phyloP scores from a whole-genome alignment of 139 green algal genomes.

The Chlamydomonas schloesseri region DNA sequence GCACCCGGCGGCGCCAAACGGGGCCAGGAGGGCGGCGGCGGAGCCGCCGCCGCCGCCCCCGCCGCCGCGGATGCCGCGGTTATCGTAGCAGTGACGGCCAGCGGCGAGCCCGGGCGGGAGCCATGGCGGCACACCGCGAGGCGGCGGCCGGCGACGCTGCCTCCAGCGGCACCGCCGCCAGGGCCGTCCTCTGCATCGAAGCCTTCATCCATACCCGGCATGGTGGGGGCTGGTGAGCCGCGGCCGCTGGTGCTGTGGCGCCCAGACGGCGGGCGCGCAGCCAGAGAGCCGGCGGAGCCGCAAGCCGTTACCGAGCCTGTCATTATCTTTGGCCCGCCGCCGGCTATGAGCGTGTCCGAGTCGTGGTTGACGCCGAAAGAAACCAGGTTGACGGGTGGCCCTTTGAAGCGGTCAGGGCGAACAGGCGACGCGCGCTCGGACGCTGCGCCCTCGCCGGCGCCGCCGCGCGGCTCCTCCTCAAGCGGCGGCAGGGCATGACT shows the following conservation, averaged over 20 bases:
- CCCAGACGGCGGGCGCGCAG: background rate
- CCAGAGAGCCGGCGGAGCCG: background rate
- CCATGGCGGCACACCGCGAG: background rate
- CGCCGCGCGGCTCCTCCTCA: too few species aligned
- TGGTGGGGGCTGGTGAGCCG: background rate
- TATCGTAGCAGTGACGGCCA: too few species aligned
- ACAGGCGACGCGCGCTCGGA: background rate
- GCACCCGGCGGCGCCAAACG: too few species aligned
- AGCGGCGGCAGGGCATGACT: too few species aligned
- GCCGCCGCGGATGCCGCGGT: background rate
- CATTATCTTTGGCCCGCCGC: background rate
- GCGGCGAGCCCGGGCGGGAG: background rate
- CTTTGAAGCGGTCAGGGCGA: background rate
- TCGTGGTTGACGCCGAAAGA: constrained; percentile 19
- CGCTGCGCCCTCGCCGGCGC: too few species aligned
- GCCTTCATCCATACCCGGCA: background rate
- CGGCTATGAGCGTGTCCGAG: background rate
- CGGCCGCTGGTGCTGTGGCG: background rate
- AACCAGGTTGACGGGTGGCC: background rate
- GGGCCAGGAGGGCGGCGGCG: too few species aligned
- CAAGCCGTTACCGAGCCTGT: background rate
- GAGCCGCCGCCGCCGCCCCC: too few species aligned
- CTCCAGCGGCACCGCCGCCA: background rate
- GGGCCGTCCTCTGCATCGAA: background rate
- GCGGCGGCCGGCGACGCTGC: background rate